phyloP scores from a whole-genome alignment of 352 stramenopile genomes.

The Phytophthora kernoviae region DNA sequence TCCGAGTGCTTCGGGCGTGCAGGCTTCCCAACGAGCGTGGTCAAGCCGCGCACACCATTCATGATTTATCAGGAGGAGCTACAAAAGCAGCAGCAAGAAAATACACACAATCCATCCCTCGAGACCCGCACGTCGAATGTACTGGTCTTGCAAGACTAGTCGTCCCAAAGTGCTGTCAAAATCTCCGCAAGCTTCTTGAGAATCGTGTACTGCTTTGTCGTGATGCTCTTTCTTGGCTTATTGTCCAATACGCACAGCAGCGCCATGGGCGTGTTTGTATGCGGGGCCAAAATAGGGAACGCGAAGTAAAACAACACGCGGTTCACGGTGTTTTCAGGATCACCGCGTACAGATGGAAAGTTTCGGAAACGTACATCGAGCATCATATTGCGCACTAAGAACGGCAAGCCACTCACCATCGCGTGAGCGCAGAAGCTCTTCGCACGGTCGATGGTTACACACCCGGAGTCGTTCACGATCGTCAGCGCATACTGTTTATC shows the following conservation, averaged over 20 bases:
- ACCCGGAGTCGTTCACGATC: conserved; percentile 13
- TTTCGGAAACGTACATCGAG: conserved; percentile 63
- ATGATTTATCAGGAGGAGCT: conserved; percentile 36
- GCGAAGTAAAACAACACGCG: conserved; percentile 46
- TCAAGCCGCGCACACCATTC: conserved; percentile 20
- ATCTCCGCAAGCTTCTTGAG: conserved; percentile 49
- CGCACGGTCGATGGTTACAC: conserved; percentile 18
- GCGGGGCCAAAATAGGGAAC: conserved; percentile 39
- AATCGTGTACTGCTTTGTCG: conserved; percentile 67
- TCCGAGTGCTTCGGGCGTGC: conserved; percentile 33
- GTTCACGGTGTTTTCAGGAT: conserved; percentile 19
- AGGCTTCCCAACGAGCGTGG: conserved; percentile 38
- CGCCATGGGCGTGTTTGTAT: conserved; percentile 32
- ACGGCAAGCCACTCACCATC: conserved; percentile 34
- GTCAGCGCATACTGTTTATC: conserved; percentile 36
- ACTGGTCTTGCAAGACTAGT: conserved; percentile 23
- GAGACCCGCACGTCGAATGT: conserved; percentile 12
- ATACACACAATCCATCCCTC: conserved; percentile 8
- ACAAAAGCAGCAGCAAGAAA: conserved; percentile 6
- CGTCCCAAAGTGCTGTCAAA: conserved; percentile 11
- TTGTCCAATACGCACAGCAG: conserved; percentile 52
- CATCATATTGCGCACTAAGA: conserved; percentile 50
- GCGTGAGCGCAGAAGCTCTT: conserved; percentile 52
- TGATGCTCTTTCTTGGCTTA: conserved; percentile 51
- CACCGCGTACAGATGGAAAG: conserved; percentile 37